Percentiles rank a stretch among this genome's conserved stretches.
These are phyloP conservation scores for Yamadazyma dushanensis DNA, from an alignment of 1,139 yeast genomes.

Conservation along the genomic window DNA sequence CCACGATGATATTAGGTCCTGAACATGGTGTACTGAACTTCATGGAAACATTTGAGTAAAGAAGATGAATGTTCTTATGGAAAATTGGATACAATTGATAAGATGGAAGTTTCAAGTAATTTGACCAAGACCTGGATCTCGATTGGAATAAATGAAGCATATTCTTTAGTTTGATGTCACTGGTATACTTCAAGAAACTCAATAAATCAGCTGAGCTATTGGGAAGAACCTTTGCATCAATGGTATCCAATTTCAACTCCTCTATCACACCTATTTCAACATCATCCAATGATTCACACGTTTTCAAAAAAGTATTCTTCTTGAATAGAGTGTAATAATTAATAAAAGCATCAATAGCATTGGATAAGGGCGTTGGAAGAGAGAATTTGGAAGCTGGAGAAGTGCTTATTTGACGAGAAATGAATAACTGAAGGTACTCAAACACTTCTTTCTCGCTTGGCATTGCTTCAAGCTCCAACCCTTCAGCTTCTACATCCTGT, in stretches of 20 bases:
- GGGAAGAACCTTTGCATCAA: conserved; percentile 31
- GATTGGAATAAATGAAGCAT: conserved; percentile 17
- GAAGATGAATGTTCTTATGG: conserved; percentile 75
- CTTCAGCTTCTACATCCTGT: conserved; percentile 9
- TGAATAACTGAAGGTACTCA: conserved; percentile 53
- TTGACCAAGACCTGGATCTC: conserved; percentile 41
- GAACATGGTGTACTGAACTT: conserved; percentile 89
- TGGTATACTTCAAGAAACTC: conserved; percentile 38
- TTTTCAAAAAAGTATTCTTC: conserved; percentile 25
- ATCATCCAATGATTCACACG: conserved; percentile 20
- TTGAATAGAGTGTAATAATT: conserved; percentile 34
- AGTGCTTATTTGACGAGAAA: conserved; percentile 56
- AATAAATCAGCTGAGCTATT: conserved; percentile 38
- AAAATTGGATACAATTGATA: conserved; percentile 48
- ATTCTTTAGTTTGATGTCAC: conserved; percentile 29
- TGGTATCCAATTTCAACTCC: conserved; percentile 24
- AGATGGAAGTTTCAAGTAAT: conserved; percentile 36
- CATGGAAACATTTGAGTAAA: conserved; percentile 80
- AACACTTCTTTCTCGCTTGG: conserved; percentile 34
- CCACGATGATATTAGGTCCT: conserved; percentile 81
- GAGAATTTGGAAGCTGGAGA: conserved; percentile 77
- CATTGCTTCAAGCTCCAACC: conserved; percentile 14
- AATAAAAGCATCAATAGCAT: conserved; percentile 56
- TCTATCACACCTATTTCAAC: conserved; percentile 25
- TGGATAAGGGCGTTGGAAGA: conserved; percentile 59